Evolutionary conservation across 73 alveolate genomes (phyloP), one percentile per base, ranked within the genome.

Genomic region (Breviolum minutum): DNA sequence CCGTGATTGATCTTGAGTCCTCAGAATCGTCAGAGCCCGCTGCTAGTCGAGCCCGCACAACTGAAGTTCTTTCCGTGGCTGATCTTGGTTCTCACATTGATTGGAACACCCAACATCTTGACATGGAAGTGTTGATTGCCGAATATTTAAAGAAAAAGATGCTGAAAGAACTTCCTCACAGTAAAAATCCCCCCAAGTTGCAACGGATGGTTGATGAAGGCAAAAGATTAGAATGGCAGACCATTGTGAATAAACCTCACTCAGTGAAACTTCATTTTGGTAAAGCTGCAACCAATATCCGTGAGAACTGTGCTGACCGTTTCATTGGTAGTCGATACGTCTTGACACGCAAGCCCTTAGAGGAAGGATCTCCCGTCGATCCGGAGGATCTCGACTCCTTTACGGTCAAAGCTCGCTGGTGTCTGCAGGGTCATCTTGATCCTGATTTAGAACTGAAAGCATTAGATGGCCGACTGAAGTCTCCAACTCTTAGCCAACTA

Each of bases 401-500:
- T 19, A 7, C 48, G 9, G 73, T 82, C 70, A 82, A 82, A 82
- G 61, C 54, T 48, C 91, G 91, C 7, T 82, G 91, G 91, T 82
- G 91, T 19, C 70, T 82, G 5, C 91, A 82, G 32, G 91, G 91
- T 7, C 91, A 82, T 32, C 71, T 82, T 5, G 91, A 82, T 60
- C 91, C 91, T 17, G 91, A 82, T 29, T 40, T 82, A 6, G 68
- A 29, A 5, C 9, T 11, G n/a, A 82, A 82, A 71, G 91, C 24
- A 29, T 6, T 40, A 5, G 29, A 7, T 5, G 91, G 91, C 5
- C 7, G 16, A 32, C 70, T 32, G 48, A 24, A 82, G 11, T 82
- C 91, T 5, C 91, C 91, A 5, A 82, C 91, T 9, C 29, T 82
- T 7, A 48, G 73, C 60, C 91, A 82, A 82, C 9, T 82, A n/a